Percentiles rank a stretch among this genome's conserved stretches.
Conservation (phyloP, 192 early-diverging fungal species). For the Linnemannia zychae region DNA sequence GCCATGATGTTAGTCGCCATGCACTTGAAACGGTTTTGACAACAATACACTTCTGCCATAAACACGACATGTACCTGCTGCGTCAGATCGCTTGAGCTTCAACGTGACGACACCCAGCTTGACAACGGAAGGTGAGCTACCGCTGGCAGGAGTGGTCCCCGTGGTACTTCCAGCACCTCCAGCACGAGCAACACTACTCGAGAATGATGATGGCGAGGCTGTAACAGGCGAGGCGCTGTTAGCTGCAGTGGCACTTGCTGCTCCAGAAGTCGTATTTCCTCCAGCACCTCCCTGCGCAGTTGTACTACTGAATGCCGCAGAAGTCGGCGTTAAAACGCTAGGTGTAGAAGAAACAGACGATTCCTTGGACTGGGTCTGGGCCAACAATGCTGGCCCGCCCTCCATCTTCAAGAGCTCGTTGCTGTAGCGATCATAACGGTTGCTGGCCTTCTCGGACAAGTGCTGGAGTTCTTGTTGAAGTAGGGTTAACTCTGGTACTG, state of each 20-base stretch:
- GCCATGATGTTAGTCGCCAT: neutral
- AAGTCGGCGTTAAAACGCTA: slow-evolving; percentile 19
- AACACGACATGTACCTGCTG: slow-evolving; percentile 11
- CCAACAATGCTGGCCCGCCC: neutral
- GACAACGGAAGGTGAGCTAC: slow-evolving; percentile 10
- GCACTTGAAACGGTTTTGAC: neutral
- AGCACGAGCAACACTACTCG: slow-evolving; percentile 10
- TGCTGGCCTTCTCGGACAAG: slow-evolving; percentile 38
- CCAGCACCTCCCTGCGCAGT: slow-evolving; percentile 6
- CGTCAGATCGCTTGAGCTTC: slow-evolving; percentile 52
- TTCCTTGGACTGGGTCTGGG: slow-evolving; percentile 35
- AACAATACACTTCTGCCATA: neutral
- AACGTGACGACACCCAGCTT: slow-evolving; percentile 47
- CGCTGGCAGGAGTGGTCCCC: neutral
- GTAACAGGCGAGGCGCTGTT: slow-evolving; percentile 33
- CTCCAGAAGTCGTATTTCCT: slow-evolving; percentile 12
- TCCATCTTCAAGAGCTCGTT: slow-evolving; percentile 34
- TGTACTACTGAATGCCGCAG: slow-evolving; percentile 14
- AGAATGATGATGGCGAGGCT: slow-evolving; percentile 45
- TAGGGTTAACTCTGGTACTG: slow-evolving; percentile 27
- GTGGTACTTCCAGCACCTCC: slow-evolving; percentile 8
- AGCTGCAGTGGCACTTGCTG: neutral
- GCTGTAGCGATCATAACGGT: slow-evolving; percentile 28
- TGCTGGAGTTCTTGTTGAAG: slow-evolving; percentile 47
- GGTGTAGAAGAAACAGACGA: slow-evolving; percentile 39